Evolutionary conservation across 2,329 filamentous ascomycete species (phyloP), one percentile per base, ranked within the genome.

Genomic region (Madurella fahalii): DNA sequence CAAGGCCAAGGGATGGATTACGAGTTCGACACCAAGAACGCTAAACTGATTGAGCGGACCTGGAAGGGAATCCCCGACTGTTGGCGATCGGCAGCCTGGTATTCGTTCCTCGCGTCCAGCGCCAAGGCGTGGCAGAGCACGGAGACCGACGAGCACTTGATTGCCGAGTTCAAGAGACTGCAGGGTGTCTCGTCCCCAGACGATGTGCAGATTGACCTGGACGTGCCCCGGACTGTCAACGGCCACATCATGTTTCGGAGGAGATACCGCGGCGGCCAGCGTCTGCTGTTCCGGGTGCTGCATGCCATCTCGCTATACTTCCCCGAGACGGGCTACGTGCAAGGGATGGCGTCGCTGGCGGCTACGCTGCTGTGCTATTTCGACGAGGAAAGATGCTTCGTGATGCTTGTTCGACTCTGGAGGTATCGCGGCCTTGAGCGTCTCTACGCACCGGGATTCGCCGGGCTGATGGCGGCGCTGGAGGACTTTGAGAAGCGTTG

Each of bases 41-140:
- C 88, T n/a, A 92, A 96, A 69, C 77, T 99, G 42, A 85, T 96
- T 55, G 87, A 92, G 61, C 83, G 94, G 53, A 95, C 91, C 1
- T 99, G 94, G 94, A 99, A 99, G 69, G 94, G 94, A 31, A 96
- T 99, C 59, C 94, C 94, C 0, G 94, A 99, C 71, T 85, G 90
- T 59, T 99, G 94, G 94, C 87, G 94, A 49, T 83, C 87, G 32
- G 87, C 90, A 1, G 94, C 93, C 2, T 99, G 94, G 94, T 93
- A 93, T 73, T 90, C 91, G 4, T 99, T 99, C 68, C 80, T 99
- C 30, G 81, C 84, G 7, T 76, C 87, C 9, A 93, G 89, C 60
- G 90, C 91, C 34, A 85, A 81, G 65, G 82, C 79, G 58, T 77
- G 82, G 58, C 72, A 77, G 48, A 77, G 82, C n/a, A 83, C 80